These are phyloP conservation scores for Thelephora ganbajun DNA, from an alignment of 768 basidiomycete species.

Conservation along the genomic window DNA sequence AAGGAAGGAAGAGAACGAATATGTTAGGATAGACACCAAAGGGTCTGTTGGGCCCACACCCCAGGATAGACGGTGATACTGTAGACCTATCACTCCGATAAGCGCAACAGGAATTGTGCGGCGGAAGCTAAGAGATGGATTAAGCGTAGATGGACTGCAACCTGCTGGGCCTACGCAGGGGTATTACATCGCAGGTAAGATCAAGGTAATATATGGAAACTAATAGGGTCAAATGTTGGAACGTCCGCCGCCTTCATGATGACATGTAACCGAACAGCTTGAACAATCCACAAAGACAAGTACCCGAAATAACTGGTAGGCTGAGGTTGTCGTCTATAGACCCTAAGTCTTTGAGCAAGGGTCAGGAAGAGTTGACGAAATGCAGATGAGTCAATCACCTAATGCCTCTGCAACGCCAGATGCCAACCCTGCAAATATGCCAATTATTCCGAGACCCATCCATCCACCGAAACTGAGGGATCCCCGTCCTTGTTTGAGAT, in stretches of 20 bases:
- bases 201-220: too few species aligned
- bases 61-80: too few species aligned
- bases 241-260: conserved; percentile 2
- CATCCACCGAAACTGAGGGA: conserved; percentile 23
- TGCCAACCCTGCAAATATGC: conserved; percentile 57
- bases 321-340: conserved; percentile 83
- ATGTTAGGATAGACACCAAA: conserved; percentile 71
- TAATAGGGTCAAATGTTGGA: too few species aligned
- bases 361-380: conserved; percentile 2
- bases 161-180: too few species aligned
- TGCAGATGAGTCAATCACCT: conserved; percentile 34
- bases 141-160: too few species aligned
- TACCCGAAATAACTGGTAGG: conserved; percentile 77
- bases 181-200: too few species aligned
- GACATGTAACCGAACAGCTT: conserved; percentile 24
- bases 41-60: conserved; percentile 6
- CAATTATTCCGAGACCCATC: conserved; percentile 40
- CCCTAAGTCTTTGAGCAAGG: conserved; percentile 49
- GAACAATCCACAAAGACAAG: conserved; percentile 44
- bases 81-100: too few species aligned
- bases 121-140: too few species aligned
- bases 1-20: conserved; percentile 53
- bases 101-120: too few species aligned
- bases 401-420: conserved; percentile 83
- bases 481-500: conserved; percentile 7